Percentiles rank a stretch among this genome's conserved stretches.
Evolutionary conservation across 140 eudicot genomes (phyloP).

Genomic region (Stevia rebaudiana): DNA sequence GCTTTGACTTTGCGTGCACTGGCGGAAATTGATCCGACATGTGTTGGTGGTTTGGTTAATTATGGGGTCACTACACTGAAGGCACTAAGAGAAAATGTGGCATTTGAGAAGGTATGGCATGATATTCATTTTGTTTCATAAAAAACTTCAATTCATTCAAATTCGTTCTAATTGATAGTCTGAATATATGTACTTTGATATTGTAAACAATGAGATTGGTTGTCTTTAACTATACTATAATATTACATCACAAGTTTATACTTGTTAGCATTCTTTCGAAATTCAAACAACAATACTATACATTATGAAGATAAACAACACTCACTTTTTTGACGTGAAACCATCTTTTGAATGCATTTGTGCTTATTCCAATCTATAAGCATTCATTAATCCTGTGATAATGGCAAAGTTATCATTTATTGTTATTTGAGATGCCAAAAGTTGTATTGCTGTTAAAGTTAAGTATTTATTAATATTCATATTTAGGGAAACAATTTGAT

Average conservation of each 20-base stretch:
- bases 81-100: slow-evolving; percentile 74
- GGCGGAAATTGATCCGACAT: slow-evolving; percentile 93
- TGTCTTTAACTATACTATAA: not conserved
- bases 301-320: slow-evolving; percentile 5
- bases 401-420: not conserved
- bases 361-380: not conserved
- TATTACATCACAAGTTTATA: not conserved
- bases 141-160: not conserved
- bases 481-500: slow-evolving; percentile 65
- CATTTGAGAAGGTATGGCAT: slow-evolving; percentile 76
- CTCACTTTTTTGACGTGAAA: not conserved
- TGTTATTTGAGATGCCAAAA: slow-evolving; percentile 14
- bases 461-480: not conserved
- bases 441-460: slow-evolving; percentile 13
- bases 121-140: slow-evolving; percentile 1
- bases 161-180: not conserved
- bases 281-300: not conserved
- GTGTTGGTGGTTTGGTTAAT: slow-evolving; percentile 95
- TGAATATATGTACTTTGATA: not conserved
- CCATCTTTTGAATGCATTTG: slow-evolving; percentile 2
- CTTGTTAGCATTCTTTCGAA: not conserved
- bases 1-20: slow-evolving; percentile 83
- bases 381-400: slow-evolving; percentile 1
- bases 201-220: not conserved
- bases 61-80: slow-evolving; percentile 81